These are phyloP conservation scores for Pseudogymnoascus sp. DNA, from an alignment of 2,329 filamentous ascomycete species.

Conservation along the genomic window DNA sequence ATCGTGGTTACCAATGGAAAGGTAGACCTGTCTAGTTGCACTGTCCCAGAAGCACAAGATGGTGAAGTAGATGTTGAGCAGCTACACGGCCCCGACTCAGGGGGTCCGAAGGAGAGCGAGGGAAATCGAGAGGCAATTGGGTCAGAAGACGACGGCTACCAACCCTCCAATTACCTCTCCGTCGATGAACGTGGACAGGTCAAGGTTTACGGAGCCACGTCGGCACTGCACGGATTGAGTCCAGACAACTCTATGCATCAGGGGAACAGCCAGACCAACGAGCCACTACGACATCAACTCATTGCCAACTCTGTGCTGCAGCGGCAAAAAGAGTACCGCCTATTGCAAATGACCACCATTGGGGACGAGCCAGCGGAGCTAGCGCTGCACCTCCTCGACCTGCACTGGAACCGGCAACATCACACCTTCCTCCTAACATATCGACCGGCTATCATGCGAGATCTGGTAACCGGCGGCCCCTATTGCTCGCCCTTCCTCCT, in stretches of 20 bases:
- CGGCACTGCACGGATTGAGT: constrained; percentile 2
- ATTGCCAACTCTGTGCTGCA: constrained; percentile 14
- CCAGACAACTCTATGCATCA: background rate
- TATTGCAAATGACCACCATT: constrained; percentile 20
- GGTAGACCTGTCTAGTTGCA: background rate
- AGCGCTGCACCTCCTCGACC: constrained; percentile 30
- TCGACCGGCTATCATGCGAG: constrained; percentile 32
- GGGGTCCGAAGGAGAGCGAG: background rate
- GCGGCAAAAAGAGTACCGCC: constrained; percentile 10
- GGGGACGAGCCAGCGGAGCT: constrained; percentile 24
- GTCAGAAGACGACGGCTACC: constrained; percentile 6
- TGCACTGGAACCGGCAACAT: constrained; percentile 35
- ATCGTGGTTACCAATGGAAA: background rate
- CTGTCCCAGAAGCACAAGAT: background rate
- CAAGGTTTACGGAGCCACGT: constrained; percentile 13
- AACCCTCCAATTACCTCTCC: constrained; percentile 10
- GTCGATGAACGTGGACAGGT: constrained; percentile 12
- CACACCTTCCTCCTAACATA: constrained; percentile 32
- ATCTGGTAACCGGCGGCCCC: constrained; percentile 28
- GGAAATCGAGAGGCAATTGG: background rate
- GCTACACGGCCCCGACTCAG: background rate
- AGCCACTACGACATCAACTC: constrained; percentile 10
- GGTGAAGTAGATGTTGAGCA: background rate
- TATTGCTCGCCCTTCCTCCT: constrained; percentile 32
- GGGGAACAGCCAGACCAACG: background rate